Base-by-base conservation (phyloP, 1,284 basidiomycete genomes). In the Leucoagaricus sp. region DNA sequence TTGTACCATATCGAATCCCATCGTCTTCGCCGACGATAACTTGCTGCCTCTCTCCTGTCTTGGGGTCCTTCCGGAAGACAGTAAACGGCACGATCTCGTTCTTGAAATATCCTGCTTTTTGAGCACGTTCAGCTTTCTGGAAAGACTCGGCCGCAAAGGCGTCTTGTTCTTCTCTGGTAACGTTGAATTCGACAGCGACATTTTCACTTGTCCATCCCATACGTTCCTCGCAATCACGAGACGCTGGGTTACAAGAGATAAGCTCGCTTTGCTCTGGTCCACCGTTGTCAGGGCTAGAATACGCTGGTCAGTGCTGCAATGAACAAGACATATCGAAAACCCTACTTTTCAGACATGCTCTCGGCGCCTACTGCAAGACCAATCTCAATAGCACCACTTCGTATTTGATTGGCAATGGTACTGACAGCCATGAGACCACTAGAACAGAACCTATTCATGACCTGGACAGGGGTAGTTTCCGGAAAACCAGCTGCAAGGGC, bases 181-280 rank as follows among this genome's bases (percentile, higher is more conserved):
- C 81, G 63, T 85, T 79, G 74, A 91, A 97, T 56, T 96, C 86
- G 53, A 77, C 76, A 12, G 90, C 91, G 49, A 90, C 84, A 61
- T 90, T 91, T 70, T 91, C 89, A 57, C 84, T 89, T 1, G 93
- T 93, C 92, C 92, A 93, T 9, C 92, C 91, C 92, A 94, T 94
- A 23, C 88, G 88, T 72, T 84, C 70, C 28, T 72, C 67, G 61
- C 85, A 86, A 62, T 91, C 89, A 46, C 68, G 77, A 2, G 88
- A 78, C 4, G 80, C 70, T 4, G 71, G 61, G 63, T 85, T 77
- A 17, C 67, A 69, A 23, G 78, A 73, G 31, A 90, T 77, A 9
- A 83, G 75, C 55, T 86, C 85, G 45, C 86, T 89, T 58, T 84
- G 82, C 21, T 67, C 60, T 1, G 83, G 83, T 7, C 83, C 83